phyloP scores from a whole-genome alignment of 2,329 filamentous ascomycete species.

The Arthrocladium fulminans region DNA sequence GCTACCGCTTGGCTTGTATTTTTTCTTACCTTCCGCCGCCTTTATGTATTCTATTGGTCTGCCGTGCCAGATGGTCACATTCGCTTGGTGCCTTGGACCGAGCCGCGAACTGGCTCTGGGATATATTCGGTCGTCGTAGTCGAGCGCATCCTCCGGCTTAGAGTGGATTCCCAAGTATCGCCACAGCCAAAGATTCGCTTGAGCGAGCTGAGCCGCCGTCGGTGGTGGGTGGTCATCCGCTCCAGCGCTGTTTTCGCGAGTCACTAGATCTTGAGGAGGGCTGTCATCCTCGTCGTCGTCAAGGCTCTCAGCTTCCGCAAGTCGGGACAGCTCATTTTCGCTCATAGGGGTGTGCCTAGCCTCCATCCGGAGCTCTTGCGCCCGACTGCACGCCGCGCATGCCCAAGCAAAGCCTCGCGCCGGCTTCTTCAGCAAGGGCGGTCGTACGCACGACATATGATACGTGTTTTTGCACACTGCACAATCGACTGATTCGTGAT shows the following conservation, averaged over 20 bases:
- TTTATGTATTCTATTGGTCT: constrained; percentile 85
- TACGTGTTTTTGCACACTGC: constrained; percentile 91
- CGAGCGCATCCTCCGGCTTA: constrained; percentile 85
- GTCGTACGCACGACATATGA: constrained; percentile 96
- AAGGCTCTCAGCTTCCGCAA: constrained; percentile 49
- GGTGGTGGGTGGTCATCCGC: constrained; percentile 50
- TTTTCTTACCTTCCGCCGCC: constrained; percentile 74
- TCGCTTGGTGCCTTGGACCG: constrained; percentile 84
- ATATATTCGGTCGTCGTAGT: constrained; percentile 96
- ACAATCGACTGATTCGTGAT: constrained; percentile 90
- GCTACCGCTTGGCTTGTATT: constrained; percentile 50
- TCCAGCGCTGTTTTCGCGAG: constrained; percentile 23
- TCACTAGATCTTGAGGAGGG: constrained; percentile 30
- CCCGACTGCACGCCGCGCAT: constrained; percentile 88
- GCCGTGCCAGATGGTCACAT: constrained; percentile 75
- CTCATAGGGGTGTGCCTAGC: constrained; percentile 66
- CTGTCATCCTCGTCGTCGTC: constrained; percentile 63
- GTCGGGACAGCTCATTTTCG: constrained; percentile 4
- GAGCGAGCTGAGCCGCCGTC: constrained; percentile 80
- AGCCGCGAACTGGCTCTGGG: constrained; percentile 87
- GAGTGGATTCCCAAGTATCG: constrained; percentile 93
- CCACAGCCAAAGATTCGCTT: constrained; percentile 93
- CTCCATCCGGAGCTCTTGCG: constrained; percentile 88
- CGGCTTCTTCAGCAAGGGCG: constrained; percentile 86
- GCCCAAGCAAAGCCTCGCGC: constrained; percentile 97